A percentile compares a stretch with the other conserved stretches of the same genome.
Evolutionary conservation across 257 asterid species (phyloP).

Genomic region (Primulina huaijiensis): DNA sequence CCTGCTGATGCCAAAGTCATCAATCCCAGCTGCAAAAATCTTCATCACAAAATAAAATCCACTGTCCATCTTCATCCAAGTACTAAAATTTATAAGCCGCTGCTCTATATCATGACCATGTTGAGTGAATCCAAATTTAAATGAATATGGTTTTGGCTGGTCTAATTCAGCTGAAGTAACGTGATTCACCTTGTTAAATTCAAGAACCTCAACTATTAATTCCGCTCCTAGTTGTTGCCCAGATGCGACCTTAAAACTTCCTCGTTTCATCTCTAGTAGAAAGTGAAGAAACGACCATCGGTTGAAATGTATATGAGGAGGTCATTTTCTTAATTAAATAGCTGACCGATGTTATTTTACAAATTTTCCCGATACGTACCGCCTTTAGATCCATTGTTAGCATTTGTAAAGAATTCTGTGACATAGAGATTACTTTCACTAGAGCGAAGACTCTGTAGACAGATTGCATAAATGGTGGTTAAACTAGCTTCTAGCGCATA

Average conservation of each 20-base stretch:
- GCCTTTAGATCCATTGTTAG: neutral
- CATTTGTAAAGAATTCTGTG: neutral
- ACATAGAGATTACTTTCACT: neutral
- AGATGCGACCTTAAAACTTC: neutral
- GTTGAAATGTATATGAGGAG: no score
- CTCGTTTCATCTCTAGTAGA: neutral
- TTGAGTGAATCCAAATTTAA: conserved; percentile 14
- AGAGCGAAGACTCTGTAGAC: neutral
- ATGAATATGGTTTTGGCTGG: neutral
- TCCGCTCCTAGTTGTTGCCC: conserved; percentile 16
- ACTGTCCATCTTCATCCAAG: conserved; percentile 24
- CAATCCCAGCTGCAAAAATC: conserved; percentile 5
- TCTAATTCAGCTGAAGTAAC: neutral
- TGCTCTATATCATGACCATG: neutral
- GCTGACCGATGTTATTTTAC: no score
- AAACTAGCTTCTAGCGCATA: conserved; percentile 7
- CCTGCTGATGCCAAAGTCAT: neutral
- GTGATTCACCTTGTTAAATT: neutral
- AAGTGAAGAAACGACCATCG: neutral
- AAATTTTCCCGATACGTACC: no score
- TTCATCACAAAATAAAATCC: conserved; percentile 20
- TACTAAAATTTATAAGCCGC: conserved; percentile 26
- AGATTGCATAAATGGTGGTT: conserved; percentile 11
- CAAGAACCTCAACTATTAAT: conserved; percentile 17
- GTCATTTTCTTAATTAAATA: no score